phyloP scores from a whole-genome alignment of 148 eudicot species.

The Rhododendron ovatum region DNA sequence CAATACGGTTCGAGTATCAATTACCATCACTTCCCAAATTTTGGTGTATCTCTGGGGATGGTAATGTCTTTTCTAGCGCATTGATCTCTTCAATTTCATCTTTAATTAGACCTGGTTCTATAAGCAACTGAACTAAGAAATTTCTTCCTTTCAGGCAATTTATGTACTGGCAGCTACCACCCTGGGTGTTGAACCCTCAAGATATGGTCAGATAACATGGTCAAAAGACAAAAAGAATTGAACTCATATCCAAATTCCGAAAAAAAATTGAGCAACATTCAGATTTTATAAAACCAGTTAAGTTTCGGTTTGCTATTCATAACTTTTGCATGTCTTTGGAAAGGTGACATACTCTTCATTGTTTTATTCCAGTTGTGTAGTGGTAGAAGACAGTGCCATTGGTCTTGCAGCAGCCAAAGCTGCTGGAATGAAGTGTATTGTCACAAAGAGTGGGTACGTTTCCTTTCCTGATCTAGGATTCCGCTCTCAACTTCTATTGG shows the following conservation, averaged over 20 bases:
- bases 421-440: constrained; percentile 95
- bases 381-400: constrained; percentile 88
- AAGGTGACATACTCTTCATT: background rate
- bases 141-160: constrained; percentile 60
- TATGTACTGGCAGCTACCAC: constrained; percentile 79
- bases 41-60: background rate
- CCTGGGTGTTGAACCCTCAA: constrained; percentile 83
- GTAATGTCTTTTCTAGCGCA: background rate
- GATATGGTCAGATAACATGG: constrained; percentile 28
- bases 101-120: background rate
- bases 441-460: constrained; percentile 93
- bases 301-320: background rate
- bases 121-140: background rate
- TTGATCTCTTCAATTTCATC: background rate
- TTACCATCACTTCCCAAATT: too few species aligned
- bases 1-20: background rate
- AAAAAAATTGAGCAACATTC: background rate
- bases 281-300: background rate
- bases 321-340: background rate
- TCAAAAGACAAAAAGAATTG: background rate
- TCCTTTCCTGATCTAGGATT: background rate
- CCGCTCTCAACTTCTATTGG: background rate
- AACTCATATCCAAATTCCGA: background rate
- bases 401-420: constrained; percentile 99
- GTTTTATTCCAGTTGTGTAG: constrained; percentile 68